Conservation (phyloP, 805 yeast species). For the Wickerhamiella azymoides region DNA sequence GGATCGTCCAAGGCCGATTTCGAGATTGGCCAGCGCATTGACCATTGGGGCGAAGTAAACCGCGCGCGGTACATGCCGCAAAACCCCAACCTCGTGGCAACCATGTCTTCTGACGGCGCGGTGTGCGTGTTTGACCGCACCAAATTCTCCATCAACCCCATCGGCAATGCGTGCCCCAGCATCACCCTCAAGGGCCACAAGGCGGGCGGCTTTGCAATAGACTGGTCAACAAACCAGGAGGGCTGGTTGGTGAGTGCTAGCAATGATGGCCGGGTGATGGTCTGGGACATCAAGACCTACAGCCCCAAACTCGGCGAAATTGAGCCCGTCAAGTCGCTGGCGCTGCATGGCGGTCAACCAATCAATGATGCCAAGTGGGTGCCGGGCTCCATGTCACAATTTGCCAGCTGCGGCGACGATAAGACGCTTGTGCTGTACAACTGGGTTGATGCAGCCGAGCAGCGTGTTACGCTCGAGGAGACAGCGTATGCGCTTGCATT, state of each 20-base stretch:
- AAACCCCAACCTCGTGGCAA: conserved; percentile 70
- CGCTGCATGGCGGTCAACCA: conserved; percentile 32
- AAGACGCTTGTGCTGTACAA: conserved; percentile 11
- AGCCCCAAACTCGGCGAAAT: conserved; percentile 19
- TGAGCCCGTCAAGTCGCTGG: conserved; percentile 17
- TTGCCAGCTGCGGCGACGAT: conserved; percentile 58
- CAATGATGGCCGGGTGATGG: conserved; percentile 45
- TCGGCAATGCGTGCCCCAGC: conserved; percentile 35
- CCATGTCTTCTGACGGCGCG: conserved; percentile 52
- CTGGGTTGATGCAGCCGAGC: not conserved
- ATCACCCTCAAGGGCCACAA: conserved; percentile 32
- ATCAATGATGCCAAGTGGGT: conserved; percentile 65
- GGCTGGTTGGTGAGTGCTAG: conserved; percentile 50
- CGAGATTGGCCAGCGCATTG: conserved; percentile 41
- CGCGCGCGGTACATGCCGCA: conserved; percentile 65
- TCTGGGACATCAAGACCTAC: conserved; percentile 52
- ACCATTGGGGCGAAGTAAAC: conserved; percentile 60
- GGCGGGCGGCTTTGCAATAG: conserved; percentile 44
- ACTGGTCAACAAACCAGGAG: conserved; percentile 56
- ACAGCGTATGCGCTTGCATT: conserved; percentile 33
- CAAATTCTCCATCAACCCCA: conserved; percentile 47
- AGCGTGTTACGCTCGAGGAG: not conserved
- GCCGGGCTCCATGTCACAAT: conserved; percentile 43
- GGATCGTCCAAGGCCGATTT: conserved; percentile 25
- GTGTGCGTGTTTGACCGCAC: conserved; percentile 67